phyloP scores from a whole-genome alignment of 371 early-diverging fungal genomes.

The Capillidium rhysosporum region DNA sequence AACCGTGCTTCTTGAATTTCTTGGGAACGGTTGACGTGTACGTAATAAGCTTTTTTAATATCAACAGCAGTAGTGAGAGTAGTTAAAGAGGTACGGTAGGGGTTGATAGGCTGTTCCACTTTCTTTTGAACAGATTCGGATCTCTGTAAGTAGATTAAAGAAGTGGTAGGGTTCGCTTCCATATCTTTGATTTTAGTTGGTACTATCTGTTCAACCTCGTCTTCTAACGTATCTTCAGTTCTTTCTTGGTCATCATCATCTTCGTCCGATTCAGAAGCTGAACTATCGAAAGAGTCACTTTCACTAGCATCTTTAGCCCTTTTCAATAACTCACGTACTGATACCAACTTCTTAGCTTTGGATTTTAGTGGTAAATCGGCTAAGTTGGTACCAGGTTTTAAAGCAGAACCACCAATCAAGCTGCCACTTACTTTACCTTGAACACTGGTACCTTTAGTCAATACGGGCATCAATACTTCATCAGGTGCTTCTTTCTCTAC shows the following conservation, averaged over 20 bases:
- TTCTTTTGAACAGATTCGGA: slow-evolving; percentile 10
- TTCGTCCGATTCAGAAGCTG: slow-evolving; percentile 31
- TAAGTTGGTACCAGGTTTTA: background rate
- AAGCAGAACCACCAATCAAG: background rate
- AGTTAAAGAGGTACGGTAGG: slow-evolving; percentile 10
- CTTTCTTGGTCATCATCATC: too few relatives aligned
- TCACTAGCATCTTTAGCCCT: slow-evolving; percentile 19
- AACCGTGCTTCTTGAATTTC: slow-evolving; percentile 54
- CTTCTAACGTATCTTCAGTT: slow-evolving; percentile 15
- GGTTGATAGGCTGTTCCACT: slow-evolving; percentile 11
- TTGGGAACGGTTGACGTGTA: slow-evolving; percentile 49
- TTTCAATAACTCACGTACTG: slow-evolving; percentile 1
- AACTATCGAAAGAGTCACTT: slow-evolving; percentile 42
- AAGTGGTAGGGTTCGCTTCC: slow-evolving; percentile 16
- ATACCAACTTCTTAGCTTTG: slow-evolving; percentile 9
- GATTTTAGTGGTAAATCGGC: background rate
- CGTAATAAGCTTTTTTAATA: slow-evolving; percentile 29
- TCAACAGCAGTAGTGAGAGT: background rate
- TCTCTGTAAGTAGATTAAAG: slow-evolving; percentile 14
- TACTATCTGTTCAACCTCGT: slow-evolving; percentile 11
- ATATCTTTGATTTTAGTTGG: slow-evolving; percentile 11
- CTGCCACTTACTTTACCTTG: background rate
- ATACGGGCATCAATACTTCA: background rate
- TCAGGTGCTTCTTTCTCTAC: slow-evolving; percentile 18
- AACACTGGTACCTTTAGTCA: background rate